Evolutionary conservation across 495 filamentous ascomycete genomes (phyloP).

Genomic region (Ascodesmis nigricans): DNA sequence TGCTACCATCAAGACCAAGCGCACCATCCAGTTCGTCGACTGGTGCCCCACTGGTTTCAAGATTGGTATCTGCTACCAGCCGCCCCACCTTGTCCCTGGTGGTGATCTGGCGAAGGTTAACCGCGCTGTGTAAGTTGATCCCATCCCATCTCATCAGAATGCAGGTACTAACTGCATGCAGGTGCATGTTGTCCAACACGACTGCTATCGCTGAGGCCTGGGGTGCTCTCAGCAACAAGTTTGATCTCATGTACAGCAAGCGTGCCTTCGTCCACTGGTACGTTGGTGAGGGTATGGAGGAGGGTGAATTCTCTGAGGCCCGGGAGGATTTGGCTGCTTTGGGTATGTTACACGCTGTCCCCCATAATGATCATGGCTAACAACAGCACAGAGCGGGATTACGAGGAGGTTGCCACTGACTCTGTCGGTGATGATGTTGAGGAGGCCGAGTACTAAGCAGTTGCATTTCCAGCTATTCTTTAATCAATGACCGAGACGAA

Average conservation of each 20-base stretch:
- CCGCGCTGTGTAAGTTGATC: conserved; percentile 38
- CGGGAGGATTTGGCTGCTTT: conserved; percentile 75
- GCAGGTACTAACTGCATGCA: conserved; percentile 8
- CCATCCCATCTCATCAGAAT: background rate
- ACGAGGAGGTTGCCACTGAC: conserved; percentile 96
- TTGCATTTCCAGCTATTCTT: too few species aligned
- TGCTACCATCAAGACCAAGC: conserved; percentile 61
- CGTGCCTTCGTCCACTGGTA: conserved; percentile 92
- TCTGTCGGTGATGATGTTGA: conserved; percentile 67
- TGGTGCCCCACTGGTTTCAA: conserved; percentile 97
- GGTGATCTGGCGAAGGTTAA: conserved; percentile 65
- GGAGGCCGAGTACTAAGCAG: conserved; percentile 80
- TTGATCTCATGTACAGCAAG: conserved; percentile 94
- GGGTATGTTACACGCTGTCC: conserved; percentile 12
- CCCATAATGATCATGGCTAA: conserved; percentile 7
- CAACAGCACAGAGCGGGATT: conserved; percentile 56
- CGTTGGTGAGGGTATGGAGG: conserved; percentile 89
- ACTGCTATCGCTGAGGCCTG: conserved; percentile 82
- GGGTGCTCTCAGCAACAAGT: conserved; percentile 75
- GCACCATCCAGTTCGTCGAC: conserved; percentile 78
- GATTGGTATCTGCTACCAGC: conserved; percentile 82
- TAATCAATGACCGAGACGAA: too few species aligned
- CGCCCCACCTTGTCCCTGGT: conserved; percentile 57
- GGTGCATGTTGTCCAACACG: conserved; percentile 75
- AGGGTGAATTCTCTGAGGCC: conserved; percentile 80